phyloP scores from a whole-genome alignment of 345 rosid genomes.

The Populus nigra region DNA sequence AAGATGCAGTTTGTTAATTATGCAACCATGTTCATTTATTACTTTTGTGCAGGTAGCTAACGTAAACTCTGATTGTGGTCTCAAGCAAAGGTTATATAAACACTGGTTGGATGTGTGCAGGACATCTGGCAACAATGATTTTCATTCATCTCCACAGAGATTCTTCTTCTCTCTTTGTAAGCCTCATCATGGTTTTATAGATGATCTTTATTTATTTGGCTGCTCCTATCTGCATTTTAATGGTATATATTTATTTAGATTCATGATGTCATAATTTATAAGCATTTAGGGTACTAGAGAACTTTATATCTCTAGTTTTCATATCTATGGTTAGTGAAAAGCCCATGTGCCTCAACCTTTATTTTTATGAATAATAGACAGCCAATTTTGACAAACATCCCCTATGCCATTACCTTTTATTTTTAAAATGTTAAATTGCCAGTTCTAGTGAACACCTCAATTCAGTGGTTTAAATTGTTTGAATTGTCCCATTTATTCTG shows the following conservation, averaged over 20 bases:
- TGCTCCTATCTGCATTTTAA: background rate
- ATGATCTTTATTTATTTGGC: background rate
- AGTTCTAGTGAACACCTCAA: too few relatives aligned
- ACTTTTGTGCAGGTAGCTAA: slow-evolving; percentile 45
- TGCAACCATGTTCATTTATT: background rate
- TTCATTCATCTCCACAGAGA: slow-evolving; percentile 65
- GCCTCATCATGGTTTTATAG: slow-evolving; percentile 25
- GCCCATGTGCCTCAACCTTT: too few relatives aligned
- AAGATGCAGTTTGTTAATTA: background rate
- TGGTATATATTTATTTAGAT: background rate
- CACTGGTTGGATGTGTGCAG: slow-evolving; percentile 72
- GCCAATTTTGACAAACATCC: too few relatives aligned
- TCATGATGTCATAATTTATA: background rate
- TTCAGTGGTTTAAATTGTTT: too few relatives aligned
- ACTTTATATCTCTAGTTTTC: too few relatives aligned
- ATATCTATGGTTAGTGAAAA: too few relatives aligned
- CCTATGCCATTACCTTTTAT: too few relatives aligned
- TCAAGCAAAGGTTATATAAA: slow-evolving; percentile 67
- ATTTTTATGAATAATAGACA: too few relatives aligned
- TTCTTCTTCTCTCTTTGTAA: slow-evolving; percentile 76
- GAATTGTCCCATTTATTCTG: too few relatives aligned
- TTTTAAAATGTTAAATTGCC: too few relatives aligned
- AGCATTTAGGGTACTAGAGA: too few relatives aligned
- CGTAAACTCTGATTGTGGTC: slow-evolving; percentile 39
- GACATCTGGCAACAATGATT: slow-evolving; percentile 58